Conservation (phyloP, 176 grass and related monocot genomes). For the Eragrostis curvula region DNA sequence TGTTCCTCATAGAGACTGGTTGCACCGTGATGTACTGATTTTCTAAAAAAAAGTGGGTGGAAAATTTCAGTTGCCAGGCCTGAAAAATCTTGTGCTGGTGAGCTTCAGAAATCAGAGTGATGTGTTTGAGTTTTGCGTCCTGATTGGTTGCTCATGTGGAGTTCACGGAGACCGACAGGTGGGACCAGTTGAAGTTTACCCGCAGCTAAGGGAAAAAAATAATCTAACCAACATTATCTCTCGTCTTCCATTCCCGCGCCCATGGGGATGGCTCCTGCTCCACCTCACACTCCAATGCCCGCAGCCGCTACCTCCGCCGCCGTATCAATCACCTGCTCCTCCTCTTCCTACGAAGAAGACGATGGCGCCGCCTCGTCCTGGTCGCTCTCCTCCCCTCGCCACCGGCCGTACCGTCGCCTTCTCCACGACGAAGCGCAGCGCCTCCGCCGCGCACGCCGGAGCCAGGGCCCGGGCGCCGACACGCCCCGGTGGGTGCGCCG, state of each 20-base stretch:
- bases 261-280: slow-evolving; percentile 28
- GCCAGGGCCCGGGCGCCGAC: slow-evolving; percentile 69
- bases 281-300: slow-evolving; percentile 37
- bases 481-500: slow-evolving; percentile 89
- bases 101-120: neutral
- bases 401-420: slow-evolving; percentile 58
- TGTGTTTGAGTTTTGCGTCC: neutral
- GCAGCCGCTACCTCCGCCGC: neutral
- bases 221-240: slow-evolving; percentile 38
- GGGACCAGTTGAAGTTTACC: neutral
- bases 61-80: neutral
- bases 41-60: neutral
- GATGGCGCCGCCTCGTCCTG: slow-evolving; percentile 32
- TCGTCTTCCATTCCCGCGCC: slow-evolving; percentile 37
- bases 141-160: neutral
- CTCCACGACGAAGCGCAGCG: slow-evolving; percentile 77
- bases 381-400: slow-evolving; percentile 33
- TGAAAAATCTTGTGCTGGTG: neutral
- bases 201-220: neutral
- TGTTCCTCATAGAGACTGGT: neutral
- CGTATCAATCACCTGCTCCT: slow-evolving; percentile 16
- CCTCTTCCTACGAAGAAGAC: slow-evolving; percentile 7
- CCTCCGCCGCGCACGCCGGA: slow-evolving; percentile 69
- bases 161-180: neutral
- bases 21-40: slow-evolving; percentile 4